Evolutionary conservation across 1,139 yeast species (phyloP).

Genomic region (Casaregolazyma lundiana): DNA sequence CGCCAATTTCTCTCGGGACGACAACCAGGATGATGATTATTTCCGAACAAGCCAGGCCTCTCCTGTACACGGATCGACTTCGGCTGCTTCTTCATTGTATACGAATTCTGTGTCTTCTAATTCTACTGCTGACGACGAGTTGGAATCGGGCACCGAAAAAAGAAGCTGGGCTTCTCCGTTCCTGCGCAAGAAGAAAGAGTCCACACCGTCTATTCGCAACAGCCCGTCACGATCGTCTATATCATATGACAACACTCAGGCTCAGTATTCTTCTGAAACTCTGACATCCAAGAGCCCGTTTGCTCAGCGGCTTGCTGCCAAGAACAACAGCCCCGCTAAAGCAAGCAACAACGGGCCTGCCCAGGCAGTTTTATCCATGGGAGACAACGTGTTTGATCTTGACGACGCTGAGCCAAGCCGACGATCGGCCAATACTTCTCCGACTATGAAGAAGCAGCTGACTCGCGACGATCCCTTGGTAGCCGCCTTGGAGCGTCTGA

Average conservation of each 20-base stretch:
- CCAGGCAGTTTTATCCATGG: slow-evolving; percentile 26
- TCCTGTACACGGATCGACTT: slow-evolving; percentile 14
- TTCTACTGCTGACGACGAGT: slow-evolving; percentile 20
- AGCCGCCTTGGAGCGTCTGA: slow-evolving; percentile 61
- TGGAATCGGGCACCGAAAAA: slow-evolving; percentile 16
- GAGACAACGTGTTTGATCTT: slow-evolving; percentile 33
- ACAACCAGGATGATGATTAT: slow-evolving; percentile 13
- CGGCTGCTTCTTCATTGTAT: slow-evolving; percentile 31
- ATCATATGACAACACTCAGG: slow-evolving; percentile 13
- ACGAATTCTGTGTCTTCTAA: slow-evolving; percentile 29
- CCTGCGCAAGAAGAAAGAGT: slow-evolving; percentile 29
- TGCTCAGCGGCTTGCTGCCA: slow-evolving; percentile 15
- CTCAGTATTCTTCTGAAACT: slow-evolving; percentile 14
- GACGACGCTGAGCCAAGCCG: slow-evolving; percentile 24
- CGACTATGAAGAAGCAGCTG: slow-evolving; percentile 18
- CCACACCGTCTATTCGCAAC: not conserved
- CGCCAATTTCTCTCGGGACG: slow-evolving; percentile 31
- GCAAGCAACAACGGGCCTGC: slow-evolving; percentile 6
- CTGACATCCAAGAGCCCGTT: slow-evolving; percentile 20
- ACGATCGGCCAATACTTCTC: slow-evolving; percentile 11
- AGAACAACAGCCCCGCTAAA: not conserved
- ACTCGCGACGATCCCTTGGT: slow-evolving; percentile 44
- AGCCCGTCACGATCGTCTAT: slow-evolving; percentile 13
- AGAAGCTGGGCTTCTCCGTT: slow-evolving; percentile 41
- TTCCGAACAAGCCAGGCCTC: slow-evolving; percentile 4